These are phyloP conservation scores for Epithemia pelagica DNA, from an alignment of 108 stramenopile genomes.

Conservation along the genomic window DNA sequence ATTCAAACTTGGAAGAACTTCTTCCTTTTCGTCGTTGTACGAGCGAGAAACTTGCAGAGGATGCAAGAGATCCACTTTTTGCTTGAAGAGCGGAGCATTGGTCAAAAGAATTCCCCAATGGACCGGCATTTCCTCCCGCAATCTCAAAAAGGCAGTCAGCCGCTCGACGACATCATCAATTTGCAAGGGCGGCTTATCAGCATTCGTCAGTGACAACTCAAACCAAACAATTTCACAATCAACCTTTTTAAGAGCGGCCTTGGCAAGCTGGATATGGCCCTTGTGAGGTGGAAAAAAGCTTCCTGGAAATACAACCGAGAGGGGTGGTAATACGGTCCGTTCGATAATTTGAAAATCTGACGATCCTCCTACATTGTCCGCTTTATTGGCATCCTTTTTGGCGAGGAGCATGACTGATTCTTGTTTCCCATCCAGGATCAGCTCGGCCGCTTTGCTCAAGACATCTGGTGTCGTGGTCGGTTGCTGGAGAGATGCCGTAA, in stretches of 20 bases:
- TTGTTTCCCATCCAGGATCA: slow-evolving; percentile 40
- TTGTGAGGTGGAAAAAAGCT: slow-evolving; percentile 87
- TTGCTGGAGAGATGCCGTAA: background rate
- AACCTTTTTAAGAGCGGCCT: slow-evolving; percentile 43
- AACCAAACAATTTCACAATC: slow-evolving; percentile 34
- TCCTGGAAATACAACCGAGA: slow-evolving; percentile 75
- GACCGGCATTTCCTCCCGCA: slow-evolving; percentile 35
- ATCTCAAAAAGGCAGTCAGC: slow-evolving; percentile 36
- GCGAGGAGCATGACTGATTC: slow-evolving; percentile 49
- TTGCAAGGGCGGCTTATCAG: slow-evolving; percentile 78
- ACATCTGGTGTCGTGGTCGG: slow-evolving; percentile 8
- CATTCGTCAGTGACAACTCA: slow-evolving; percentile 76
- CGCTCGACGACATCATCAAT: slow-evolving; percentile 42
- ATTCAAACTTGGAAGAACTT: slow-evolving; percentile 16
- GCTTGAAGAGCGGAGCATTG: slow-evolving; percentile 63
- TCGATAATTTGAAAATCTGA: slow-evolving; percentile 18
- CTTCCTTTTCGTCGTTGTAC: slow-evolving; percentile 1
- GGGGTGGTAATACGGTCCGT: slow-evolving; percentile 35
- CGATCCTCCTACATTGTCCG: background rate
- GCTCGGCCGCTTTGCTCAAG: slow-evolving; percentile 27
- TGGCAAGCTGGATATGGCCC: slow-evolving; percentile 70
- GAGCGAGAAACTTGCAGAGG: slow-evolving; percentile 1
- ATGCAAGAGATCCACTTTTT: slow-evolving; percentile 45
- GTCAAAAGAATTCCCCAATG: slow-evolving; percentile 81
- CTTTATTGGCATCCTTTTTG: background rate